phyloP scores from a whole-genome alignment of 306 rosid genomes.

The Gillenia trifoliata region DNA sequence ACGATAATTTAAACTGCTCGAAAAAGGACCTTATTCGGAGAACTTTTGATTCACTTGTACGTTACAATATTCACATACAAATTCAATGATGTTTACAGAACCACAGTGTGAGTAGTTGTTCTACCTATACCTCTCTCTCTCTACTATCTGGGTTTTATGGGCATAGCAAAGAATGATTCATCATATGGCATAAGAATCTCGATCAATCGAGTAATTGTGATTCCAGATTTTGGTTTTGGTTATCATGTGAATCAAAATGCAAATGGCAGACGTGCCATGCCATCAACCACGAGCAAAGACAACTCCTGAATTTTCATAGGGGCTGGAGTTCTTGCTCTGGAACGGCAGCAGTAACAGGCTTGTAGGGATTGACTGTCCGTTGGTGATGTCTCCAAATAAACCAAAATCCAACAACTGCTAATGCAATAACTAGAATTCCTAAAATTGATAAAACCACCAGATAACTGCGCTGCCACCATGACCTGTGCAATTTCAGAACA shows the following conservation, averaged over 20 bases:
- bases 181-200: slow-evolving; percentile 29
- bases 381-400: slow-evolving; percentile 58
- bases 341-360: slow-evolving; percentile 55
- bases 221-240: neutral
- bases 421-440: slow-evolving; percentile 40
- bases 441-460: slow-evolving; percentile 38
- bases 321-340: slow-evolving; percentile 97
- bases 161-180: slow-evolving; percentile 26
- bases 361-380: slow-evolving; percentile 44
- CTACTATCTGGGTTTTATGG: slow-evolving; percentile 9
- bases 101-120: slow-evolving; percentile 1
- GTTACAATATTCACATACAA: slow-evolving; percentile 39
- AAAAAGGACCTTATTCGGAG: slow-evolving; percentile 17
- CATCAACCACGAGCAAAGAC: slow-evolving; percentile 16
- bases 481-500: slow-evolving; percentile 46
- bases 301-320: slow-evolving; percentile 35
- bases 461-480: slow-evolving; percentile 56
- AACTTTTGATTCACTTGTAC: slow-evolving; percentile 27
- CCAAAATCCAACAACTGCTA: slow-evolving; percentile 53
- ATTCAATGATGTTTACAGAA: slow-evolving; percentile 19
- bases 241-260: slow-evolving; percentile 14
- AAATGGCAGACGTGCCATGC: slow-evolving; percentile 12
- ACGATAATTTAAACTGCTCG: neutral
- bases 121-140: slow-evolving; percentile 26
- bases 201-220: slow-evolving; percentile 9